These are phyloP conservation scores for Nidularia sp. DNA, from an alignment of 768 basidiomycete genomes.

Conservation along the genomic window DNA sequence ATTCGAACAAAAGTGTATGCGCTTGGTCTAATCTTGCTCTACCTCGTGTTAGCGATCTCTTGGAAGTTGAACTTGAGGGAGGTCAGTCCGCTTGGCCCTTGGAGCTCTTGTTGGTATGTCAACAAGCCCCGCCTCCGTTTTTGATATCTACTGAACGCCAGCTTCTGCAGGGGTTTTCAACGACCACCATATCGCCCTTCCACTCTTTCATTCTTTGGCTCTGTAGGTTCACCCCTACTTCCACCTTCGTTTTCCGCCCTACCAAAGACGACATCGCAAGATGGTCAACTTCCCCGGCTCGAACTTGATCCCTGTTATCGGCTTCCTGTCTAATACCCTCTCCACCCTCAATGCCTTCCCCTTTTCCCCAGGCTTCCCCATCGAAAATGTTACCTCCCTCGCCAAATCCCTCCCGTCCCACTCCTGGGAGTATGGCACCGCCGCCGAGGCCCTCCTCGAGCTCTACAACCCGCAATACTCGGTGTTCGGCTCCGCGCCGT, in stretches of 20 bases:
- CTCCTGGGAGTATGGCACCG: slow-evolving; percentile 27
- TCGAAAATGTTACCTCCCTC: slow-evolving; percentile 12
- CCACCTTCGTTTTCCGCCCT: neutral
- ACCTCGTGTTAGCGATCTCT: no score
- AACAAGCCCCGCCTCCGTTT: neutral
- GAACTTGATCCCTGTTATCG: neutral
- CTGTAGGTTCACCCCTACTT: neutral
- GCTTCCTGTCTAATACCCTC: neutral
- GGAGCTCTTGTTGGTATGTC: no score
- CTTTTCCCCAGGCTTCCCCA: slow-evolving; percentile 17
- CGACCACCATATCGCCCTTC: neutral
- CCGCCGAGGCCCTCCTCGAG: slow-evolving; percentile 21
- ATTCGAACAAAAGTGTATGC: no score
- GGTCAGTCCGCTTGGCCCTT: no score
- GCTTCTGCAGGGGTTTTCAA: neutral
- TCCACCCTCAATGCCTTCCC: neutral
- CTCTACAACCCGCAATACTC: slow-evolving; percentile 17
- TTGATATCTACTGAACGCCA: neutral
- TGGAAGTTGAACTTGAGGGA: no score
- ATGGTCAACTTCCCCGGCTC: neutral
- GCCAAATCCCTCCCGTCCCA: slow-evolving; percentile 19
- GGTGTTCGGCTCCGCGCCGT: slow-evolving; percentile 20
- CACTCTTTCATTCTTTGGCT: neutral
- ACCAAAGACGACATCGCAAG: neutral
- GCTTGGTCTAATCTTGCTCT: no score